Base-by-base conservation (phyloP, 2,329 filamentous ascomycete species). In the Cladosporium sp. region DNA sequence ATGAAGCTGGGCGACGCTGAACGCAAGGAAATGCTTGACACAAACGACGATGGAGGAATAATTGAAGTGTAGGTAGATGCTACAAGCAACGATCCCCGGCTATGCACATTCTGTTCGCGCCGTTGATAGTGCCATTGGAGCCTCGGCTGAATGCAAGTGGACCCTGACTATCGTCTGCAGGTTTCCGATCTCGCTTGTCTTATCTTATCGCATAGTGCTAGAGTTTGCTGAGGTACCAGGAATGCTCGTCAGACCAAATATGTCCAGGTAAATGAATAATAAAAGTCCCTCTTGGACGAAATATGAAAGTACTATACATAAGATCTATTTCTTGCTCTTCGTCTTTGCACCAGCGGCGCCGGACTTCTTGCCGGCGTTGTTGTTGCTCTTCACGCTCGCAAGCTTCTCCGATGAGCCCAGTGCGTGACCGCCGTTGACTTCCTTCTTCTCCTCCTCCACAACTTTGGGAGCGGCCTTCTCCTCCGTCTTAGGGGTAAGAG, bases 251-350 rank as follows among this genome's bases (percentile, higher is more conserved):
- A 10, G 28, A 32, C 3, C 3, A 10, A 5, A 9, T 32, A 32
- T 10, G 28, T 9, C 9, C 8, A 32, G 28, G 28, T 32, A 17
- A 3, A 48, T 10, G 44, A 35, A 48, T 8, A 19, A 37, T 3
- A 8, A 45, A n/a, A 17, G 42, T 22, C 42, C 42, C 6, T 45
- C 4, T 45, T n/a, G 22, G 24, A 45, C 17, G 42, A 25, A n/a
- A 22, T 25, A 45, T 45, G 20, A 24, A 28, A 17, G 37, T 25
- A 55, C 32, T 47, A 36, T 47, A 47, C 40, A 55, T 47, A 45
- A 45, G 19, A 55, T 47, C 40, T 55, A 55, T 19, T 37, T 45
- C 40, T 55, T 55, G 52, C 52, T 55, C 52, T 55, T 55, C 32
- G 52, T 55, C 52, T 47, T 55, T 12, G 52, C 52, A 15, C 52